phyloP scores from a whole-genome alignment of 176 grass and related monocot genomes.

The Avena sativa region DNA sequence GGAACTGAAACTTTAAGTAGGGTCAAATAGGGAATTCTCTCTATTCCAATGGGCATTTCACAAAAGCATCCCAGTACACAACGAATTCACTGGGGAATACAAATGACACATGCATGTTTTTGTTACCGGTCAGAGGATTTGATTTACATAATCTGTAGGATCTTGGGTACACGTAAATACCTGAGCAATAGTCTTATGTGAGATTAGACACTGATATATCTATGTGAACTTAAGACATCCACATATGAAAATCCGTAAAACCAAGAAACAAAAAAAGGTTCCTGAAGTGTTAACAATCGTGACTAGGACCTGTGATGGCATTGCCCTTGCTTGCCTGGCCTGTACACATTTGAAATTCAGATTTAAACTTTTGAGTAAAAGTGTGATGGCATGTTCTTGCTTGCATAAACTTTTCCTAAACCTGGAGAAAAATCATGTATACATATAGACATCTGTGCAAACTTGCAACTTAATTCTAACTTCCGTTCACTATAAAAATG shows the following conservation, averaged over 20 bases:
- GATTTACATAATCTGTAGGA: background rate
- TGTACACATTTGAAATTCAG: background rate
- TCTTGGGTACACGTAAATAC: background rate
- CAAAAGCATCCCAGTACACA: background rate
- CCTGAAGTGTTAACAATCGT: background rate
- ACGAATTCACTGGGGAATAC: background rate
- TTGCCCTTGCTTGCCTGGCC: background rate
- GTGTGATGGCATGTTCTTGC: background rate
- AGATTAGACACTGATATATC: background rate
- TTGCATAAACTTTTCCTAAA: background rate
- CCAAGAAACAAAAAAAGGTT: background rate
- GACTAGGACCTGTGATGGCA: too few species aligned
- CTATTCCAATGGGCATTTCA: too few species aligned
- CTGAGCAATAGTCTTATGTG: background rate
- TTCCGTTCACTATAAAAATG: background rate
- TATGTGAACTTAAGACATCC: background rate
- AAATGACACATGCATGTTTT: background rate
- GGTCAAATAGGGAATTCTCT: too few species aligned
- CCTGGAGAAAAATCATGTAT: background rate
- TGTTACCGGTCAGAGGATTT: background rate
- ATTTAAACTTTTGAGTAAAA: background rate
- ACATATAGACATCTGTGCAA: too few species aligned
- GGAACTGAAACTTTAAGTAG: too few species aligned
- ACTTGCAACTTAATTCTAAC: background rate
- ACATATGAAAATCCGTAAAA: background rate